Evolutionary conservation across 2,329 filamentous ascomycete genomes (phyloP), one percentile per base, ranked within the genome.

Genomic region (Chaetomium strumarium): DNA sequence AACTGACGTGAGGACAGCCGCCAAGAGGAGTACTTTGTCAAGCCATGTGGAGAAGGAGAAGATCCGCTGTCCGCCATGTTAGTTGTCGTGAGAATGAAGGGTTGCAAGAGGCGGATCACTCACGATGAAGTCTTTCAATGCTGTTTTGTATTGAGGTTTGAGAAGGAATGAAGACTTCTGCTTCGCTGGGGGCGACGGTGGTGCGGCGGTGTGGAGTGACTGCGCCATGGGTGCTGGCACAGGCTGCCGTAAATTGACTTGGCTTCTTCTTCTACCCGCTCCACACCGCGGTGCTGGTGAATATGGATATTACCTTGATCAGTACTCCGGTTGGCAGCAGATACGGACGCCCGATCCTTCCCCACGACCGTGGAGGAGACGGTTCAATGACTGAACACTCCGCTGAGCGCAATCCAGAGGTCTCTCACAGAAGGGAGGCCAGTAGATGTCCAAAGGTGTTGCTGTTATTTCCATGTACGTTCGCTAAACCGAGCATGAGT

Each of bases 21-120:
- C 65, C 3, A 63, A 63, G 55, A 80, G 74, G 29, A 78, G 66
- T 20, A 73, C 42, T 30, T 74, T 70, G 57, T 82, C 79, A 70
- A 73, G 76, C 64, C 68, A 71, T 49, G 70, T 76, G 14, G 77
- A 78, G 67, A 80, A 81, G 7, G 67, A 64, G 56, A 81, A 82
- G 41, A 81, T 72, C n/a, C 63, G 57, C 65, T 66, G 31, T n/a
- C 12, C 3, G 3, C 10, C 16, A n/a, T 20, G 30, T 49, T 14
- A 43, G 46, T 33, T 10, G n/a, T 33, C 14, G n/a, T 29, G 30
- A 29, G 19, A 19, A 34, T 20, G 24, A 48, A 16, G 9, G 40
- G 34, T 20, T 40, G 34, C n/a, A 14, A 24, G 13, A 36, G 12
- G 6, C 29, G 39, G 4, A n/a, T 41, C 12, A 49, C 58, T 52